Evolutionary conservation across 1,139 yeast genomes (phyloP), one percentile per base, ranked within the genome.

Genomic region (Blastobotrys ciferrii): DNA sequence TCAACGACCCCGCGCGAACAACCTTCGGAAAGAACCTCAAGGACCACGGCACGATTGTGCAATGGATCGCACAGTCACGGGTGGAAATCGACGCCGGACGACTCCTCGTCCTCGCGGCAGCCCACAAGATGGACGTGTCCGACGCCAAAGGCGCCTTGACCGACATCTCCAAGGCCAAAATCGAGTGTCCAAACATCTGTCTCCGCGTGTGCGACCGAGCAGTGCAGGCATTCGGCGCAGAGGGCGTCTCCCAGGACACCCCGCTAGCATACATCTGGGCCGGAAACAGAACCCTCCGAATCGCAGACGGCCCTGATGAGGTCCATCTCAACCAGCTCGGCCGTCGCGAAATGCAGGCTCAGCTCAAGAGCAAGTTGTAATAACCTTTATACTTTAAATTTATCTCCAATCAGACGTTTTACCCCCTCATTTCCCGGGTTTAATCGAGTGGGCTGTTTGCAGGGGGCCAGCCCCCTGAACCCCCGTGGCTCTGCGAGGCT

Each of bases 241-340:
- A 80, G 62, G 88, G 88, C 48, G 76, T 82, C 13, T 67, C 70
- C 32, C 82, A 81, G 63, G 88, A 82, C 56, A 76, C 82, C 12
- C 82, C 79, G 48, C 70, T 83, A 59, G 81, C 87, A 1, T 66
- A 75, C 53, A 67, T 77, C 69, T 83, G 77, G 65, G 80, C 82
- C 28, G 67, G 68, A 53, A 72, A 78, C 52, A 73, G 88, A 64
- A 80, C 84, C 36, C 72, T 82, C 51, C 71, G 87, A 53, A 79
- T 82, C 52, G 87, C 88, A 14, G 89, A 83, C 62, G 87, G 88
- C 6, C 88, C 89, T 2, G 88, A 82, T 67, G 88, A 82, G 66
- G 84, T 84, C 5, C 87, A 83, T 63, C 69, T 80, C 64, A 70
- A 71, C 56, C 87, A 82, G 65, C 71, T 82, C 58, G 87, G 80